Evolutionary conservation across 2,329 filamentous ascomycete species (phyloP).

Genomic region (Aspergillus melleus): DNA sequence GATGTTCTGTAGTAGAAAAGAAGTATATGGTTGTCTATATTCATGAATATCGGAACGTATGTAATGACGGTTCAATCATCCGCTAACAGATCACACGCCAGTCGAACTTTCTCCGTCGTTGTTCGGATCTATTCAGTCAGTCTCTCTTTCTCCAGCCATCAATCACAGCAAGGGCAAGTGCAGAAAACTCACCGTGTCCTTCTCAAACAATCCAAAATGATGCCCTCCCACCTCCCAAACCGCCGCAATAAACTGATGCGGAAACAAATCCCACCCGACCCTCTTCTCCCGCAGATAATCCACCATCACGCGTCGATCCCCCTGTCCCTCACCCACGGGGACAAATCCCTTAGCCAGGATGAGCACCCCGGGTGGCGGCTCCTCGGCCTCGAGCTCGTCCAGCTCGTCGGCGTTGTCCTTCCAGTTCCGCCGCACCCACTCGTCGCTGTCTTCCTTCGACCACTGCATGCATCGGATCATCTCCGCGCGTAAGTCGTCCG

Average conservation of each 20-base stretch:
- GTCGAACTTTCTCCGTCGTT: background rate
- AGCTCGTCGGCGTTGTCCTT: background rate
- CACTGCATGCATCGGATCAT: background rate
- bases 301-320: background rate
- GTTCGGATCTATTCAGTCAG: background rate
- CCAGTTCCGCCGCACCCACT: background rate
- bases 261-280: background rate
- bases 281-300: background rate
- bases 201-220: background rate
- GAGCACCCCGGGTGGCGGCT: background rate
- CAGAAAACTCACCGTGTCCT: background rate
- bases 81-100: background rate
- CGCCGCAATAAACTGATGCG: background rate
- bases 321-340: background rate
- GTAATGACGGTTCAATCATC: background rate
- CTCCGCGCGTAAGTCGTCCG: background rate
- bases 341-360: background rate
- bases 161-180: too few species aligned
- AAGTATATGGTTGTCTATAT: background rate
- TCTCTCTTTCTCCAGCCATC: too few species aligned
- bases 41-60: background rate
- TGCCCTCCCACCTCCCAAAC: background rate
- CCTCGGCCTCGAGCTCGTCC: background rate
- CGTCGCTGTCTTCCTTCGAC: background rate
- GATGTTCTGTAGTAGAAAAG: background rate